Percentiles rank a stretch among this genome's conserved stretches.
Conservation (phyloP, 768 basidiomycete genomes). For the Amanita rubescens region DNA sequence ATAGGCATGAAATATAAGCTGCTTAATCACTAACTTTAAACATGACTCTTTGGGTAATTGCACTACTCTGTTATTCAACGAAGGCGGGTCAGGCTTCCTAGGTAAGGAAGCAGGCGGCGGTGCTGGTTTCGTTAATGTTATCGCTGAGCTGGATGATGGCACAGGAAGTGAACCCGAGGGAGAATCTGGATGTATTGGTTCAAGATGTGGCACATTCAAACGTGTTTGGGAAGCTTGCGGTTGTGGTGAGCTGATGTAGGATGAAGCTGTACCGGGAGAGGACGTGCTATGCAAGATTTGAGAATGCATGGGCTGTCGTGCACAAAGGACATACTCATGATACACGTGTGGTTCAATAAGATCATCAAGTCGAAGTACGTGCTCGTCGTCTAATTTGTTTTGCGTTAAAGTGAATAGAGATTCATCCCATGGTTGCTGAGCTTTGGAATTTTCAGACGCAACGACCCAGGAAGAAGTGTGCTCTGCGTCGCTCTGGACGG, state of each 20-base stretch:
- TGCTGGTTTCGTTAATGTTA: slow-evolving; percentile 50
- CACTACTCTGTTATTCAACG: slow-evolving; percentile 51
- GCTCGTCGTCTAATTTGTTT: slow-evolving; percentile 42
- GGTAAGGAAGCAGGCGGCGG: slow-evolving; percentile 58
- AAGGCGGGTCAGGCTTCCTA: slow-evolving; percentile 46
- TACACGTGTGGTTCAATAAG: slow-evolving; percentile 68
- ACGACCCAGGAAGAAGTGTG: slow-evolving; percentile 52
- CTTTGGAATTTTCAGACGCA: slow-evolving; percentile 31
- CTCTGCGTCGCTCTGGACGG: slow-evolving; percentile 44
- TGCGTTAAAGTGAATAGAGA: slow-evolving; percentile 27
- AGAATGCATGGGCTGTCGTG: slow-evolving; percentile 8
- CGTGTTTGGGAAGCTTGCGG: slow-evolving; percentile 16
- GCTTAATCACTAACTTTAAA: slow-evolving; percentile 48
- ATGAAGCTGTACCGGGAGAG: slow-evolving; percentile 23
- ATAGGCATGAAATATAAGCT: slow-evolving; percentile 7
- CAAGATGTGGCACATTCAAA: not conserved
- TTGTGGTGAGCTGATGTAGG: slow-evolving; percentile 17
- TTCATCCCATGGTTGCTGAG: slow-evolving; percentile 39
- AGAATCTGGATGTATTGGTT: slow-evolving; percentile 15
- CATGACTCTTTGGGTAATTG: slow-evolving; percentile 70
- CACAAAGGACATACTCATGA: slow-evolving; percentile 52
- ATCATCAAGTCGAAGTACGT: slow-evolving; percentile 65
- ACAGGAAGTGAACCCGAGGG: slow-evolving; percentile 24
- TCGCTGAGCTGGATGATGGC: slow-evolving; percentile 29
- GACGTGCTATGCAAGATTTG: slow-evolving; percentile 25